These are phyloP conservation scores for Syncephalis plumigaleata DNA, from an alignment of 371 early-diverging fungal genomes.

Conservation along the genomic window DNA sequence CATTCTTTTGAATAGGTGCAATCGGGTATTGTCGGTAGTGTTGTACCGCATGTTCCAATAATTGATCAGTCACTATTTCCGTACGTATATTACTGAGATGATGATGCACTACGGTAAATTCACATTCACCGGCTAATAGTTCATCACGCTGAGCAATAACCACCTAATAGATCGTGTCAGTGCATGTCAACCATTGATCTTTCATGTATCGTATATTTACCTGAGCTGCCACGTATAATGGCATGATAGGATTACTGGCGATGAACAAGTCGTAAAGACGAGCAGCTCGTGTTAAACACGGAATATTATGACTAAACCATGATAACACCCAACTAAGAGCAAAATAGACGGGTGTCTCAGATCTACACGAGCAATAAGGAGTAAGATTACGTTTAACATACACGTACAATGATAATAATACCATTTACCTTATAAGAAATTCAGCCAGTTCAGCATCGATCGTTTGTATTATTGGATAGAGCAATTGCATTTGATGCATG, in stretches of 20 bases:
- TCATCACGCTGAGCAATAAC: conserved; percentile 26
- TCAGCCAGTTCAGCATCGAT: conserved; percentile 26
- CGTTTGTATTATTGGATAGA: conserved; percentile 25
- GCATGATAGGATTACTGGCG: conserved; percentile 49
- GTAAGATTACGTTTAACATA: too few relatives aligned
- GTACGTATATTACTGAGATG: conserved; percentile 20
- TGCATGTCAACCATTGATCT: too few relatives aligned
- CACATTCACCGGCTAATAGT: conserved; percentile 23
- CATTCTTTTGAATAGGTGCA: too few relatives aligned
- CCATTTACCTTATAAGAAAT: conserved; percentile 24
- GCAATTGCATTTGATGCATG: conserved; percentile 27
- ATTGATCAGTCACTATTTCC: too few relatives aligned
- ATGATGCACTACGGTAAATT: conserved; percentile 29
- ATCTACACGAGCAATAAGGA: too few relatives aligned
- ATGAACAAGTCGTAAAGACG: conserved; percentile 64
- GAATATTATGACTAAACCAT: conserved; percentile 70
- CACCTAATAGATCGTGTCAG: conserved; percentile 14
- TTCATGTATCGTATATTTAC: too few relatives aligned
- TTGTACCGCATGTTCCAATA: too few relatives aligned
- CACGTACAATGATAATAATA: not conserved
- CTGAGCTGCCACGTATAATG: conserved; percentile 51
- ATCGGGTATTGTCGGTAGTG: too few relatives aligned
- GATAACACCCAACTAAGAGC: conserved; percentile 70
- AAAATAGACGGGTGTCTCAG: conserved; percentile 57
- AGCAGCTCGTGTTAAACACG: conserved; percentile 26